These are phyloP conservation scores for Kentomonas sorsogonicus DNA, from an alignment of 208 protist species.

Conservation along the genomic window DNA sequence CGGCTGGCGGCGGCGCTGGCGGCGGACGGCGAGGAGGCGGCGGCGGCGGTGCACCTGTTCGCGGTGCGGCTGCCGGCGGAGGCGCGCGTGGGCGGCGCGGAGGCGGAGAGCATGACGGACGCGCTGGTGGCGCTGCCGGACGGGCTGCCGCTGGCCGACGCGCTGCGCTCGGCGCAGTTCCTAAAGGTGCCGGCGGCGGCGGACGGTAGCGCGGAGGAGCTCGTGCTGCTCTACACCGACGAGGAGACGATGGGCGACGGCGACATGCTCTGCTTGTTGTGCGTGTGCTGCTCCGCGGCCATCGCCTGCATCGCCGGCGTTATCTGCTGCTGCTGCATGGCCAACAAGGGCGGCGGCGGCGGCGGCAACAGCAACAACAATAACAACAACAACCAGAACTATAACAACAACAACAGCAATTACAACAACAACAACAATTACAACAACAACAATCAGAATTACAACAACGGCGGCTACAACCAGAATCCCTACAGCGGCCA, in stretches of 20 bases:
- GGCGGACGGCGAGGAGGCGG: background rate
- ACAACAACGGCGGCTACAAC: background rate
- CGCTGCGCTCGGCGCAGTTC: no score
- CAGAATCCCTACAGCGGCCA: background rate
- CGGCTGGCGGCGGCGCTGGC: background rate
- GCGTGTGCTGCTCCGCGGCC: background rate
- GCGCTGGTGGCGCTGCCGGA: background rate
- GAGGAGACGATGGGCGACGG: no score
- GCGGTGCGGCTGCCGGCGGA: background rate
- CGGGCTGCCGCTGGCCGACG: no score
- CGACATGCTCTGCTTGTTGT: background rate
- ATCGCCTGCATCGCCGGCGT: background rate
- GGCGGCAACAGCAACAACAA: background rate
- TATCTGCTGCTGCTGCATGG: conserved; percentile 1
- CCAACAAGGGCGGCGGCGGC: background rate
- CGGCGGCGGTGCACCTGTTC: background rate
- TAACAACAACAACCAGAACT: background rate
- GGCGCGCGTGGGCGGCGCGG: background rate
- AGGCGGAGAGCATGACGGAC: no score
- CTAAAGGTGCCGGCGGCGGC: no score
- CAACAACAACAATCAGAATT: background rate
- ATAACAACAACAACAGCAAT: background rate
- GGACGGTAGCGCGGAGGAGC: no score
- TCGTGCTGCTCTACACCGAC: background rate
- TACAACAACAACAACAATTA: background rate